Evolutionary conservation across 352 stramenopile genomes (phyloP).

Genomic region (Phytopythium delawarense): DNA sequence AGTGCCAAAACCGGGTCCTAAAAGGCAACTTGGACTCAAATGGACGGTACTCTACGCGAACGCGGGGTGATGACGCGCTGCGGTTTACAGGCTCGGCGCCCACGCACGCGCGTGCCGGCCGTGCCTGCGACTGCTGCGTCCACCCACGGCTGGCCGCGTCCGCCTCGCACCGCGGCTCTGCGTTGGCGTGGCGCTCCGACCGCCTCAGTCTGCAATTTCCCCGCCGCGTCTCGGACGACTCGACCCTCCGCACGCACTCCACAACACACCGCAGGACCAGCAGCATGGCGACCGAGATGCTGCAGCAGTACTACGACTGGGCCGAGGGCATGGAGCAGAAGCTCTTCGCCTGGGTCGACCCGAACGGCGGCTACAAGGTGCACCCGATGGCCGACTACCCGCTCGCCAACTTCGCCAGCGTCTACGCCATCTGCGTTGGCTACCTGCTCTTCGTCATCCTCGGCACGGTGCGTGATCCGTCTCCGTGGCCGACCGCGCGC

Average conservation of each 20-base stretch:
- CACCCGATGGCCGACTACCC: slow-evolving; percentile 59
- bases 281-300: slow-evolving; percentile 24
- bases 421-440: slow-evolving; percentile 50
- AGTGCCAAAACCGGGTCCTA: not conserved
- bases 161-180: not conserved
- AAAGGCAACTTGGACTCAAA: not conserved
- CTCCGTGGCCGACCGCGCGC: not conserved
- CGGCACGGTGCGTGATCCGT: slow-evolving; percentile 30
- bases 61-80: not conserved
- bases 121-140: not conserved
- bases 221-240: not conserved
- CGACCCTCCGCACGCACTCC: not conserved
- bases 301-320: slow-evolving; percentile 51
- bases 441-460: slow-evolving; percentile 72
- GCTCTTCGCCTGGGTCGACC: slow-evolving; percentile 58
- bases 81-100: not conserved
- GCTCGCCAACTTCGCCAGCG: slow-evolving; percentile 55
- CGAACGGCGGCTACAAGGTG: slow-evolving; percentile 50
- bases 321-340: slow-evolving; percentile 40
- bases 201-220: slow-evolving; percentile 2
- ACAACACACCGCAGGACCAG: not conserved
- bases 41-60: not conserved
- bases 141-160: not conserved
- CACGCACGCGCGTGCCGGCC: not conserved
- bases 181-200: not conserved